Percentiles rank a stretch among this genome's conserved stretches.
Evolutionary conservation across 2,329 filamentous ascomycete genomes (phyloP).

Genomic region (Cladobotryum mycophilum): DNA sequence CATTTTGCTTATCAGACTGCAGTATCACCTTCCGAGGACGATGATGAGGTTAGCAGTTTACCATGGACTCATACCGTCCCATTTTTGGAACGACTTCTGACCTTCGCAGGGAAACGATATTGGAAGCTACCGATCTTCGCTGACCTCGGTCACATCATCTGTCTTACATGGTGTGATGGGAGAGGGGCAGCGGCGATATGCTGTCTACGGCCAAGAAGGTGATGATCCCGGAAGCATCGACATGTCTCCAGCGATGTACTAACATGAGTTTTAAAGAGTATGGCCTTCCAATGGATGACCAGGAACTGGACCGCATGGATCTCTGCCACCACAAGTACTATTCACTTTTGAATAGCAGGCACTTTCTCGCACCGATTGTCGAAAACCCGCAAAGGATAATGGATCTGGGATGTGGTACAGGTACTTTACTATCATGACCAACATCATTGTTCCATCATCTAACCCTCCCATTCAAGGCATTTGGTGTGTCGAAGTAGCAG

Average conservation of each 20-base stretch:
- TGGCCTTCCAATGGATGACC: slow-evolving; percentile 34
- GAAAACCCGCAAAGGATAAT: slow-evolving; percentile 22
- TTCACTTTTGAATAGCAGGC: slow-evolving; percentile 20
- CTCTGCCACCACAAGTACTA: slow-evolving; percentile 31
- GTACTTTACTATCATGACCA: slow-evolving; percentile 6
- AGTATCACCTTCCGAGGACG: slow-evolving; percentile 20
- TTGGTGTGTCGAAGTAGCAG: slow-evolving; percentile 35
- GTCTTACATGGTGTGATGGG: slow-evolving; percentile 19
- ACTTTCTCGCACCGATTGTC: slow-evolving; percentile 18
- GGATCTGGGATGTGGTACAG: slow-evolving; percentile 22
- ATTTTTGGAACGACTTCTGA: slow-evolving; percentile 22
- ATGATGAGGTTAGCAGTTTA: slow-evolving; percentile 17
- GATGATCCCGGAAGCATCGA: neutral
- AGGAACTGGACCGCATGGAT: slow-evolving; percentile 34
- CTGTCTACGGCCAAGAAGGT: slow-evolving; percentile 29
- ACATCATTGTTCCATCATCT: neutral
- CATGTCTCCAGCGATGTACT: neutral
- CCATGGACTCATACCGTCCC: neutral
- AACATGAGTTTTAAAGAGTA: slow-evolving; percentile 24
- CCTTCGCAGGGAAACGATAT: slow-evolving; percentile 16
- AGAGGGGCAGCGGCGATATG: slow-evolving; percentile 27
- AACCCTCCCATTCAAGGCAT: slow-evolving; percentile 17
- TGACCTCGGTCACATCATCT: slow-evolving; percentile 25
- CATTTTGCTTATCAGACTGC: slow-evolving; percentile 5
- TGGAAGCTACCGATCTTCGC: slow-evolving; percentile 18